Base-by-base conservation (phyloP, 1,284 basidiomycete genomes). In the Anthracocystis walkeri region DNA sequence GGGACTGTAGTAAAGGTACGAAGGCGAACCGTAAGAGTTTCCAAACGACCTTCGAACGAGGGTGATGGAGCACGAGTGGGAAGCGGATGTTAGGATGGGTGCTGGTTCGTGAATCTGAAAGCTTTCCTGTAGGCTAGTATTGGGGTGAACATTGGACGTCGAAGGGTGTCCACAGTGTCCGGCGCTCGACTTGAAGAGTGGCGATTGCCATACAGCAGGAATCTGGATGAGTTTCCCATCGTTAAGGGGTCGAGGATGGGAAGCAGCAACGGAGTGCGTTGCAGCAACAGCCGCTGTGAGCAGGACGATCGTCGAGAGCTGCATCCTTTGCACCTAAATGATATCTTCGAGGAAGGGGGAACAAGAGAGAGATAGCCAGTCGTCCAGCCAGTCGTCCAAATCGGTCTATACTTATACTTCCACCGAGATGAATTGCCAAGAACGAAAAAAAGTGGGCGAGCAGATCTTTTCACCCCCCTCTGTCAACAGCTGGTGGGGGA, bases 11-110 rank as follows among this genome's bases (percentile, higher is more conserved):
- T 54, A 12, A 23, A 75, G 31, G 14, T 62, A 38, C 2, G 68
- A 70, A 0, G 79, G 75, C 23, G 65, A 60, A 27, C 64, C 62
- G 60, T 81, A 81, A 35, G 55, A 64, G 48, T 79, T 78, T n/a
- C 23, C 55, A 29, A 81, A 81, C 21, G 63, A 66, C 1, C 72
- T 71, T 27, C 42, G 31, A 50, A 79, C 50, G 18, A 81, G 60
- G 0, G 45, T 63, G n/a, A 78, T 45, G 1, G 68, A 62, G 52
- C 68, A 71, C 6, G 51, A 46, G 21, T 35, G 23, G 12, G 14
- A 2, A 3, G 58, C 11, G 0, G 27, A 20, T 12, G 58, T 65
- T 23, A 71, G 62, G 35, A 71, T 55, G n/a, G 68, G 68, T 1
- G 68, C 68, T 2, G 68, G 68, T 6, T 40, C 45, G 48, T 61